These are phyloP conservation scores for Paecilomyces niveus DNA, from an alignment of 2,329 filamentous ascomycete species.

Conservation along the genomic window DNA sequence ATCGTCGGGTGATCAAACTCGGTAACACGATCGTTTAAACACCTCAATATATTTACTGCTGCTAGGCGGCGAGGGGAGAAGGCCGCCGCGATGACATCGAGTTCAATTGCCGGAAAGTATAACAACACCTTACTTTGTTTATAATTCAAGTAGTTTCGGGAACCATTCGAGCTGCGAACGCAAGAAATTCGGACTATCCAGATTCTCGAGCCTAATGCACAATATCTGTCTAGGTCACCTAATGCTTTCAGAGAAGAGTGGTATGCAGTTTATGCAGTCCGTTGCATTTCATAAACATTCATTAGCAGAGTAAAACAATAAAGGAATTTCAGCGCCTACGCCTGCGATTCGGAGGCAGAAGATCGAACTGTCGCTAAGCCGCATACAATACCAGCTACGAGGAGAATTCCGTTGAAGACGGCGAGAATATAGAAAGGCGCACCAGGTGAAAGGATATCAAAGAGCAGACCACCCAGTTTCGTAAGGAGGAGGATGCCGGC, in stretches of 20 bases:
- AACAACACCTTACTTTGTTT: no score
- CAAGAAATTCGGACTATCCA: not conserved
- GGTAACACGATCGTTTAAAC: no score
- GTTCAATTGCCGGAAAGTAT: no score
- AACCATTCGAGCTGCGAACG: no score
- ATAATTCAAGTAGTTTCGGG: no score
- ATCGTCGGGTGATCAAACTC: no score
- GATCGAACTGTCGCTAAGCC: slow-evolving; percentile 9
- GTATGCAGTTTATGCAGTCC: not conserved
- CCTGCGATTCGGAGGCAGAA: not conserved
- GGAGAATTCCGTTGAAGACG: slow-evolving; percentile 68
- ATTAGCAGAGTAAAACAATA: not conserved
- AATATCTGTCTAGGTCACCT: not conserved
- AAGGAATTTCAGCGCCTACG: not conserved
- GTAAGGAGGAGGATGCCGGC: slow-evolving; percentile 85
- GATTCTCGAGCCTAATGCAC: not conserved
- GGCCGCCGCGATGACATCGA: no score
- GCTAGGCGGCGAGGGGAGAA: no score
- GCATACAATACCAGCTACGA: slow-evolving; percentile 35
- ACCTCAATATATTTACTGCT: no score
- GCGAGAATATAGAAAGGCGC: slow-evolving; percentile 96
- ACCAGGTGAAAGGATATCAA: slow-evolving; percentile 65
- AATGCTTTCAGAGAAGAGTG: not conserved
- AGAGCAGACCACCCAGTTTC: slow-evolving; percentile 80
- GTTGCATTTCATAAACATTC: not conserved